Base-by-base conservation (phyloP, 192 early-diverging fungal species). In the Dispira simplex region DNA sequence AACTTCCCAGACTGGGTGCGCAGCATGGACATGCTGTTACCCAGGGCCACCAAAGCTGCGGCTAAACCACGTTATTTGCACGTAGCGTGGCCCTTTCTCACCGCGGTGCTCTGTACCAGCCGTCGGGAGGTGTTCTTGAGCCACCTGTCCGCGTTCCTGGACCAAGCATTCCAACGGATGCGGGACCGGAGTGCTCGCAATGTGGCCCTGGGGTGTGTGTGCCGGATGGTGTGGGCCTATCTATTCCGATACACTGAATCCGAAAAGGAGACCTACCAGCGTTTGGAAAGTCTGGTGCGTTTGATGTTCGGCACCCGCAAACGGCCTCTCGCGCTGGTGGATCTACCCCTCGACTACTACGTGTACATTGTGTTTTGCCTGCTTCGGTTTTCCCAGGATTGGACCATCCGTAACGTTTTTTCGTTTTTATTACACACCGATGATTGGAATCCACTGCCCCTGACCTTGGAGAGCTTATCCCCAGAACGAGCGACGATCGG, bases 1-100 rank as follows among this genome's bases (percentile, higher is more conserved):
- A 99, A 97, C 65, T 72, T 97, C 54, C 97, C 93, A 5, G 86
- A 85, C 32, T 93, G 94, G 84, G 88, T 85, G 28, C 92, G 90
- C 70, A 85, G 92, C 3, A 85, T 99, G 44, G 95, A 99, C 71
- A 72, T 89, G 14, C 85, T 99, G 65, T 91, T 85, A 68, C 80
- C 88, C 32, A 89, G 89, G 71, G 93, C 91, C 11, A 80, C 83
- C 74, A 89, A 93, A 75, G 92, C 97, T 91, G 79, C 85, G 6
- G 65, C 80, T 21, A 99, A 97, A 67, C 89, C 90, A 46, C 80
- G 87, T 23, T 85, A 93, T 67, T 74, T 84, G 62, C 74, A 73
- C 70, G 89, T 85, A 11, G 89, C 85, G 0, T 84, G 89, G 46
- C 92, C 95, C 2, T 78, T 99, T 32, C 80, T 84, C 10, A 90